Evolutionary conservation across 2,329 filamentous ascomycete genomes (phyloP), one percentile per base, ranked within the genome.

Genomic region (Apiospora phragmitis): DNA sequence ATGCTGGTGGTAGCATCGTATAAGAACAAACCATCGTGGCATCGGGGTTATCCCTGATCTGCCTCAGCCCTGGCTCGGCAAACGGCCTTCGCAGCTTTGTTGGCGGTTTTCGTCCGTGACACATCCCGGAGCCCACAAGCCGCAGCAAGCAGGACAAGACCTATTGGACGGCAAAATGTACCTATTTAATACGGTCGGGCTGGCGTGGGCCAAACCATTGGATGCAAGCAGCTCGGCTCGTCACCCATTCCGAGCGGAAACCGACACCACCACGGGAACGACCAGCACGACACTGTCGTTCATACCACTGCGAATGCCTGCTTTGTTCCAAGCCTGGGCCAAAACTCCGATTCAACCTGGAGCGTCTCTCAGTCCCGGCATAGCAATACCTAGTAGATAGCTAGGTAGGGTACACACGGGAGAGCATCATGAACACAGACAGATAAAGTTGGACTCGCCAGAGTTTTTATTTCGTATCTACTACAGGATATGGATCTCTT

Each of bases 381-480:
- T n/a, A 8, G 21, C 43, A 47, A 9, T n/a, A n/a, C n/a, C n/a
- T n/a, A n/a, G 1, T n/a, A n/a, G 18, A 3, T n/a, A n/a, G n/a
- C n/a, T n/a, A n/a, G n/a, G n/a, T 18, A 18, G 18, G 43, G 7
- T 21, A n/a, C 12, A 18, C 24, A 6, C 11, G 12, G 11, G 47
- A 26, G 26, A 32, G 16, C 29, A 21, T 32, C 29, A 38, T n/a
- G 55, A 0, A 62, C 55, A 12, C 7, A 4, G 3, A 12, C 7
- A 4, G 3, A n/a, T n/a, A 38, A 38, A 2, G 18, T 38, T n/a
- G 12, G 55, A 38, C 55, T 62, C 38, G 55, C 32, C 55, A 62
- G 55, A 62, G 55, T 62, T 62, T 62, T 62, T 38, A 11, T 21
- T 62, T 62, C 21, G 55, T 62, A 62, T 62, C 32, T 62, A 38